Evolutionary conservation across 139 green algal species (phyloP).

Genomic region (Micromonas pusilla): DNA sequence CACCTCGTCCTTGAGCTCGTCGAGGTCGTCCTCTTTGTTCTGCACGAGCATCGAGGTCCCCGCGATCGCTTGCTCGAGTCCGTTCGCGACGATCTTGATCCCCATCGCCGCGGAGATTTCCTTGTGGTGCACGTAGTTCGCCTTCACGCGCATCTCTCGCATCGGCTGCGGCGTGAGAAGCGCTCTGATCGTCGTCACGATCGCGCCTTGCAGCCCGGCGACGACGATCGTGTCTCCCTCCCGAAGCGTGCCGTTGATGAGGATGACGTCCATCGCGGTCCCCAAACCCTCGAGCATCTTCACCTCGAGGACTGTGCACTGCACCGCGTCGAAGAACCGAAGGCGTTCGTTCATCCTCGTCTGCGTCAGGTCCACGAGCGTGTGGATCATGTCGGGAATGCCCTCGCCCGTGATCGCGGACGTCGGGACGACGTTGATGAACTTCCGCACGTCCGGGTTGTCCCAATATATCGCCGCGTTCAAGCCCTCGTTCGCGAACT

Average conservation of each 20-base stretch:
- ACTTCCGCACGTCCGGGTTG: conserved; percentile 81
- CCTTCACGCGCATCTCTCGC: conserved; percentile 92
- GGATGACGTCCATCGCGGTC: conserved; percentile 94
- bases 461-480: conserved; percentile 97
- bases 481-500: conserved; percentile 65
- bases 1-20: conserved; percentile 84
- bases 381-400: conserved; percentile 78
- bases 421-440: conserved; percentile 93
- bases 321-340: conserved; percentile 76
- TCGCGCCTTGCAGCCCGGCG: conserved; percentile 47
- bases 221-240: conserved; percentile 81
- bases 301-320: conserved; percentile 84
- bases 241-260: conserved; percentile 78
- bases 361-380: conserved; percentile 93
- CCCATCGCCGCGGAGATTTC: conserved; percentile 80
- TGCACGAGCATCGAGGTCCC: conserved; percentile 76
- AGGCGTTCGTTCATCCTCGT: conserved; percentile 62
- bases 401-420: conserved; percentile 79
- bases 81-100: conserved; percentile 89
- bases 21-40: conserved; percentile 72
- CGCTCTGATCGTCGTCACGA: conserved; percentile 86
- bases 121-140: conserved; percentile 92
- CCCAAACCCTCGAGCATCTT: conserved; percentile 97
- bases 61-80: conserved; percentile 85
- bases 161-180: conserved; percentile 90